Percentiles rank a stretch among this genome's conserved stretches.
These are phyloP conservation scores for Basipetospora chlamydospora DNA, from an alignment of 2,329 filamentous ascomycete species.

Conservation along the genomic window DNA sequence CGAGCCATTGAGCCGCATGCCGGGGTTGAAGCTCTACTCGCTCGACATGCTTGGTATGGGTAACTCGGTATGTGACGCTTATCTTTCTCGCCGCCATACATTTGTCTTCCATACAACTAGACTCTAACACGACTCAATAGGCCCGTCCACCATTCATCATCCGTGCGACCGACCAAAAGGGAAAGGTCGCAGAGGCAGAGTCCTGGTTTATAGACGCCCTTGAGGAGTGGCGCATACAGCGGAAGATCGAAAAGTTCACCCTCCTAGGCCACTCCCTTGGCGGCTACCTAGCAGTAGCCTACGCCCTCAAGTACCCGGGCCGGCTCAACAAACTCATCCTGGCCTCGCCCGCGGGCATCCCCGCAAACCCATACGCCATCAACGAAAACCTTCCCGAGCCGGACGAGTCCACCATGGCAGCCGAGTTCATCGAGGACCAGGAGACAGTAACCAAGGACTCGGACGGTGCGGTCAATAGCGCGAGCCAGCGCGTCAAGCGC, in stretches of 20 bases:
- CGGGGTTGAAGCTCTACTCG: slow-evolving; percentile 80
- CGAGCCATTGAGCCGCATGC: slow-evolving; percentile 63
- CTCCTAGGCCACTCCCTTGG: slow-evolving; percentile 86
- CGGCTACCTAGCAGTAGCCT: slow-evolving; percentile 88
- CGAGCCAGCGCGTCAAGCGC: slow-evolving; percentile 17
- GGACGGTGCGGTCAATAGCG: slow-evolving; percentile 13
- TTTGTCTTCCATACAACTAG: not conserved
- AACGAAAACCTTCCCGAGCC: slow-evolving; percentile 68
- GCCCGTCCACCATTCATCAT: slow-evolving; percentile 74
- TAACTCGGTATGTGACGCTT: slow-evolving; percentile 38
- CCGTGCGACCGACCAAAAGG: slow-evolving; percentile 63
- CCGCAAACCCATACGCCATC: slow-evolving; percentile 84
- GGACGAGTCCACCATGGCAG: slow-evolving; percentile 53
- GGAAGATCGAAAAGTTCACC: slow-evolving; percentile 85
- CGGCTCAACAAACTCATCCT: slow-evolving; percentile 91
- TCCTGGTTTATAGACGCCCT: slow-evolving; percentile 92
- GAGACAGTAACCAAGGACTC: slow-evolving; percentile 28
- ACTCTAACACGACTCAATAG: too few species aligned
- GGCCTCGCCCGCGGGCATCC: slow-evolving; percentile 85
- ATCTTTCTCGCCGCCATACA: too few species aligned
- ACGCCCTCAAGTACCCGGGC: slow-evolving; percentile 91
- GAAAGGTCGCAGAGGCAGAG: slow-evolving; percentile 78
- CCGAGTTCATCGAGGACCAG: slow-evolving; percentile 70
- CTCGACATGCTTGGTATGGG: slow-evolving; percentile 96
- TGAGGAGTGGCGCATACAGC: slow-evolving; percentile 85